A percentile compares a stretch with the other conserved stretches of the same genome.
Evolutionary conservation across 1,284 basidiomycete species (phyloP).

Genomic region (Trichosporon ovoides): DNA sequence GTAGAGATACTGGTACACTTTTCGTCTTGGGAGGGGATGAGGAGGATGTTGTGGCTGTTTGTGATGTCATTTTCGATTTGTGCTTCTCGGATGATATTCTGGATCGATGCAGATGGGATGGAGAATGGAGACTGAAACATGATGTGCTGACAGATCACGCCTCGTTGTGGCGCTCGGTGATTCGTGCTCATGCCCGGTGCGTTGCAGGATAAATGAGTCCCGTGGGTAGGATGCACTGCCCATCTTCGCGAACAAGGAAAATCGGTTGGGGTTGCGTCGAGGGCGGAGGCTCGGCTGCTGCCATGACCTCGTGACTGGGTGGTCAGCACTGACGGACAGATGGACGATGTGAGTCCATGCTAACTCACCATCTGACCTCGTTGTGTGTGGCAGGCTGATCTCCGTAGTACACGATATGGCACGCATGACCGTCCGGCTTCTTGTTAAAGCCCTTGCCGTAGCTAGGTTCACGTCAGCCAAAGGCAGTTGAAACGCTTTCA

Average conservation of each 20-base stretch:
- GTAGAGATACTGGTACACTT: no score
- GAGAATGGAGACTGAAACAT: no score
- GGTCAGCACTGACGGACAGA: neutral
- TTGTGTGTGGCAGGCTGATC: slow-evolving; percentile 78
- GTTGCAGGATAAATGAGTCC: slow-evolving; percentile 64
- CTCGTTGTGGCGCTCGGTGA: no score
- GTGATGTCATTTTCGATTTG: no score
- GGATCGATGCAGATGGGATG: no score
- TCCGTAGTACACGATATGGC: slow-evolving; percentile 68
- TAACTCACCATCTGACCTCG: slow-evolving; percentile 73
- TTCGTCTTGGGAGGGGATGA: no score
- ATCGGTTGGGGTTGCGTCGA: slow-evolving; percentile 59
- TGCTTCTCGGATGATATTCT: no score
- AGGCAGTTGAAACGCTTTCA: neutral
- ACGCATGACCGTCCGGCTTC: slow-evolving; percentile 58
- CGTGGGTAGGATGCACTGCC: slow-evolving; percentile 81
- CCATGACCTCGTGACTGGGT: slow-evolving; percentile 55
- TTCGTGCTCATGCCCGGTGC: neutral
- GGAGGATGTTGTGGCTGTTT: no score
- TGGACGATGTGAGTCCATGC: neutral
- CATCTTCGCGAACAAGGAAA: slow-evolving; percentile 78
- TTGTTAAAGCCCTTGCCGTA: slow-evolving; percentile 88
- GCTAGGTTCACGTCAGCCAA: slow-evolving; percentile 53
- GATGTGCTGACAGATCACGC: no score
- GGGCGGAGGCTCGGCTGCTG: slow-evolving; percentile 43